Conservation (phyloP, 768 basidiomycete species). For the Trametes cingulata region DNA sequence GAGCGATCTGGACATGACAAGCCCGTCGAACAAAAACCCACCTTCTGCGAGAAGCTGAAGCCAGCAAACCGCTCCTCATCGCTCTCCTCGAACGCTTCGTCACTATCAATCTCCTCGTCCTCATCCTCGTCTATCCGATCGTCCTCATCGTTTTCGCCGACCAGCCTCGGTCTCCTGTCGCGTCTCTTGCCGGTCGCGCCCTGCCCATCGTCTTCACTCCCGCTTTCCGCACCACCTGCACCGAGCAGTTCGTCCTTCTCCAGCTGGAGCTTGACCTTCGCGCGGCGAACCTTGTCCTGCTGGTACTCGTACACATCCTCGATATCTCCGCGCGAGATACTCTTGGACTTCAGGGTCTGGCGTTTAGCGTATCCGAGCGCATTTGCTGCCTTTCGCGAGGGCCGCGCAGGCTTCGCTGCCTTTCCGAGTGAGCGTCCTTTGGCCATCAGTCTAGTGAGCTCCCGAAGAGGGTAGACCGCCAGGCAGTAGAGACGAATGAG, state of each 20-base stretch:
- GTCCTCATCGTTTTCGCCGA: conserved; percentile 66
- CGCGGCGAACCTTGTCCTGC: conserved; percentile 49
- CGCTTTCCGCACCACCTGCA: conserved; percentile 35
- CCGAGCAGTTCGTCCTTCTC: conserved; percentile 53
- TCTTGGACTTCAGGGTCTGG: conserved; percentile 44
- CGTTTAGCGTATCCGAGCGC: conserved; percentile 54
- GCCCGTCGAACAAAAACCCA: conserved; percentile 19
- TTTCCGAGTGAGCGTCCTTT: not conserved
- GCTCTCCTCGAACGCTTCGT: conserved; percentile 80
- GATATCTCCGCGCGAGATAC: conserved; percentile 31
- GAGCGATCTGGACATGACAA: not conserved
- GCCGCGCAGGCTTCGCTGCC: not conserved
- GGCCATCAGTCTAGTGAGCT: not conserved
- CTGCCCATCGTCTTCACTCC: conserved; percentile 40
- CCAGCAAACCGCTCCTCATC: conserved; percentile 79
- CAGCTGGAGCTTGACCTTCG: conserved; percentile 53
- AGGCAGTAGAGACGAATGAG: not conserved
- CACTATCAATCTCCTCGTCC: conserved; percentile 86
- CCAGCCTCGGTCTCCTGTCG: conserved; percentile 42
- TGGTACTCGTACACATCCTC: conserved; percentile 69
- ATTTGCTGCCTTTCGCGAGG: conserved; percentile 33
- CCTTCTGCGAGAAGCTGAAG: conserved; percentile 47
- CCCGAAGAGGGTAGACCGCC: not conserved
- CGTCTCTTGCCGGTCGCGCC: conserved; percentile 33
- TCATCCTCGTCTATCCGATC: conserved; percentile 58